Evolutionary conservation across 169 alveolate species (phyloP).

Genomic region (Plasmodium ovale): DNA sequence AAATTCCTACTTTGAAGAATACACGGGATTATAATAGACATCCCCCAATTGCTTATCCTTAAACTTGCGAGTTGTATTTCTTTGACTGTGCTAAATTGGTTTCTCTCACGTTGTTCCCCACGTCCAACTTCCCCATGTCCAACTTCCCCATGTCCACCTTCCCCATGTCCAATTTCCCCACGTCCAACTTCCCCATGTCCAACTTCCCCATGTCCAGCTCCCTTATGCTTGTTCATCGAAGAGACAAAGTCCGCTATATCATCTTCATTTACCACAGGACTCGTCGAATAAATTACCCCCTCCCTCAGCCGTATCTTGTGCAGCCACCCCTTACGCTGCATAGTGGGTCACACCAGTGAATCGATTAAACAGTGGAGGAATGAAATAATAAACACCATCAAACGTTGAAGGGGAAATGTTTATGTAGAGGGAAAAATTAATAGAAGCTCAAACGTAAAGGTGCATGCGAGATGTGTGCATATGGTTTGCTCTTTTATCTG

Average conservation of each 20-base stretch:
- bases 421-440: too few relatives aligned
- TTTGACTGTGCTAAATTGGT: constrained; percentile 2
- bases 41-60: constrained; percentile 45
- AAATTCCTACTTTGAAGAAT: constrained; percentile 32
- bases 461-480: too few relatives aligned
- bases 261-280: constrained; percentile 39
- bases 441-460: too few relatives aligned
- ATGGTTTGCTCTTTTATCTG: too few relatives aligned
- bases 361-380: too few relatives aligned
- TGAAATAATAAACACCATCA: too few relatives aligned
- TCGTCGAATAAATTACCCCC: constrained; percentile 22
- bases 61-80: constrained; percentile 43
- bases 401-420: too few relatives aligned
- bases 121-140: background rate
- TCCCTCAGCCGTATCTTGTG: constrained; percentile 25
- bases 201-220: too few relatives aligned
- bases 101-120: background rate
- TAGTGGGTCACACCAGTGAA: too few relatives aligned
- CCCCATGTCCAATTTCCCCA: background rate
- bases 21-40: constrained; percentile 65
- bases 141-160: background rate
- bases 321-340: background rate
- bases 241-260: constrained; percentile 69
- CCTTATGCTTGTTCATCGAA: constrained; percentile 9
- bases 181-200: background rate